Conservation (phyloP, 1,284 basidiomycete genomes). For the Ustilago hordei region DNA sequence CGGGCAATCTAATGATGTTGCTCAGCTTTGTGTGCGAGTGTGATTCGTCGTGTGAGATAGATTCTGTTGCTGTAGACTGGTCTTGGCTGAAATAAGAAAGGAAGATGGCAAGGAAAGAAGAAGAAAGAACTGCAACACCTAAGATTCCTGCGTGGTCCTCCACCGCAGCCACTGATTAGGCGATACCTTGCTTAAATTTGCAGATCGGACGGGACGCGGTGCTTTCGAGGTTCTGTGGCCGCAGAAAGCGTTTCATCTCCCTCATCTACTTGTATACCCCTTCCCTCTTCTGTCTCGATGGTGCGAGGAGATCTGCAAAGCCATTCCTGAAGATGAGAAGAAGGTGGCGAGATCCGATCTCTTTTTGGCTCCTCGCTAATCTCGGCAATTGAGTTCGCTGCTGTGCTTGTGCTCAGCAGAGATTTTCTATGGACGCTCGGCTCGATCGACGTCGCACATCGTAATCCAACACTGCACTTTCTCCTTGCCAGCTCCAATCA, state of each 20-base stretch:
- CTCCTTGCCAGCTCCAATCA: background rate
- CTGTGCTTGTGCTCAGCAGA: background rate
- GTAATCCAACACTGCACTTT: background rate
- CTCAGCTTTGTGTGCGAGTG: background rate
- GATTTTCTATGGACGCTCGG: background rate
- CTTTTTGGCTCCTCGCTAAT: background rate
- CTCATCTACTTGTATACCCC: background rate
- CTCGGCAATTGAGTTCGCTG: constrained; percentile 1
- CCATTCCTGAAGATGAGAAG: background rate
- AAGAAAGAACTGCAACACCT: constrained; percentile 72
- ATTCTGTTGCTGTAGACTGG: background rate
- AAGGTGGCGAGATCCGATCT: background rate
- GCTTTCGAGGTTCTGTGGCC: constrained; percentile 83
- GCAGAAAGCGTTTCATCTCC: constrained; percentile 72
- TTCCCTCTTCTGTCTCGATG: background rate
- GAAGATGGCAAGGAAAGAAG: background rate
- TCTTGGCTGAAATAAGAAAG: background rate
- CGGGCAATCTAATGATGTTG: background rate
- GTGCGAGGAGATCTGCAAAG: background rate
- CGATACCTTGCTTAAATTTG: constrained; percentile 83
- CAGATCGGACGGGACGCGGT: constrained; percentile 85
- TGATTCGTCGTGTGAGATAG: background rate
- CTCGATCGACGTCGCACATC: constrained; percentile 5
- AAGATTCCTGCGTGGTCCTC: constrained; percentile 86
- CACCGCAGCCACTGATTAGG: constrained; percentile 85